Percentiles rank a stretch among this genome's conserved stretches.
Evolutionary conservation across 345 rosid species (phyloP).

Genomic region (Pseudoturritis turrita): DNA sequence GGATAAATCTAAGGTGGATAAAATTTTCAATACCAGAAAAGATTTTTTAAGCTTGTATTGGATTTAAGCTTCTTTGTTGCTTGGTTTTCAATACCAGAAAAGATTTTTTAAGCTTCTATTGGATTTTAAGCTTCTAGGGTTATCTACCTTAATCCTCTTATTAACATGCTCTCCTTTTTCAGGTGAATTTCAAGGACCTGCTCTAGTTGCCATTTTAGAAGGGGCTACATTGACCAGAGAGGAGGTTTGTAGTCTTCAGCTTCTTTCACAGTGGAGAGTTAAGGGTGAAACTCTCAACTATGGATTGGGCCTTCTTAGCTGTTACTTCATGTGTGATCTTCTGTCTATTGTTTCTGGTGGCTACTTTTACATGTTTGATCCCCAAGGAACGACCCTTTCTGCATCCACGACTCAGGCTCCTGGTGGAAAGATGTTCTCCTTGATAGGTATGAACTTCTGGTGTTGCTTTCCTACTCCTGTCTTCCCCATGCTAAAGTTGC

Average conservation of each 20-base stretch:
- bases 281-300: constrained; percentile 78
- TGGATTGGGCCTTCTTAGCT: constrained; percentile 88
- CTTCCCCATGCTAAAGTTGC: background rate
- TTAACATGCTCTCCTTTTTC: constrained; percentile 8
- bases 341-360: constrained; percentile 83
- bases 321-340: constrained; percentile 73
- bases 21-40: constrained; percentile 1
- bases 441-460: constrained; percentile 52
- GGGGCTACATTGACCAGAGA: constrained; percentile 83
- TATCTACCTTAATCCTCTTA: background rate
- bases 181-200: constrained; percentile 98
- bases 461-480: background rate
- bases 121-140: background rate
- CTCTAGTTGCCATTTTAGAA: constrained; percentile 77
- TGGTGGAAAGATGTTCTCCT: constrained; percentile 77
- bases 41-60: background rate
- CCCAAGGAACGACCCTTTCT: constrained; percentile 71
- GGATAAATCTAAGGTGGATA: background rate
- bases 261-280: constrained; percentile 89
- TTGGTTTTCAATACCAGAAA: constrained; percentile 3
- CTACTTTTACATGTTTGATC: constrained; percentile 89
- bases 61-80: background rate
- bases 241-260: constrained; percentile 90
- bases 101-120: background rate
- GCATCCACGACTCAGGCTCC: constrained; percentile 61